Percentiles rank a stretch among this genome's conserved stretches.
These are phyloP conservation scores for Glycine tomentella DNA, from an alignment of 306 rosid genomes.

Conservation along the genomic window DNA sequence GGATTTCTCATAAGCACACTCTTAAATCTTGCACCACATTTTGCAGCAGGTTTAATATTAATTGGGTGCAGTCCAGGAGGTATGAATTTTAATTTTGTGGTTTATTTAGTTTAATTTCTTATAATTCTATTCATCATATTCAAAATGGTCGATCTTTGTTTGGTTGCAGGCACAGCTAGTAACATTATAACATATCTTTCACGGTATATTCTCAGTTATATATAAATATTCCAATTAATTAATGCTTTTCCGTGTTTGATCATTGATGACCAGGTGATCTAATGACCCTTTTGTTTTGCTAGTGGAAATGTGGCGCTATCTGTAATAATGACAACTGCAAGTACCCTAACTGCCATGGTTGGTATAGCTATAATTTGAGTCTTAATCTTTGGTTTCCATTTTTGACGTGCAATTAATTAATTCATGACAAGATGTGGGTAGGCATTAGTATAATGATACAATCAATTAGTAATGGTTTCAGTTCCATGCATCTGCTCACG, in stretches of 20 bases:
- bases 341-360: slow-evolving; percentile 87
- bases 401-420: slow-evolving; percentile 13
- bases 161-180: slow-evolving; percentile 90
- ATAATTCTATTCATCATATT: not conserved
- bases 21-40: slow-evolving; percentile 77
- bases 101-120: no score
- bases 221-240: slow-evolving; percentile 2
- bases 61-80: slow-evolving; percentile 92
- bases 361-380: slow-evolving; percentile 44
- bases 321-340: slow-evolving; percentile 87
- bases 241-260: slow-evolving; percentile 11
- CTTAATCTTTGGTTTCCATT: slow-evolving; percentile 11
- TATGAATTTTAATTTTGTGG: slow-evolving; percentile 37
- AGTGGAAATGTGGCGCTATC: slow-evolving; percentile 81
- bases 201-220: slow-evolving; percentile 59
- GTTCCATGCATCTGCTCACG: no score
- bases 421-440: no score
- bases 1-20: slow-evolving; percentile 79
- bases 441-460: not conserved
- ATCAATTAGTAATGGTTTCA: slow-evolving; percentile 13
- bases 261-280: slow-evolving; percentile 24
- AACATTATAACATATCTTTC: slow-evolving; percentile 89
- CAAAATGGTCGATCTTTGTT: not conserved
- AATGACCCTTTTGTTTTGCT: not conserved
- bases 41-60: slow-evolving; percentile 90